phyloP scores from a whole-genome alignment of 257 asterid genomes.

The Oldenlandia corymbosa region DNA sequence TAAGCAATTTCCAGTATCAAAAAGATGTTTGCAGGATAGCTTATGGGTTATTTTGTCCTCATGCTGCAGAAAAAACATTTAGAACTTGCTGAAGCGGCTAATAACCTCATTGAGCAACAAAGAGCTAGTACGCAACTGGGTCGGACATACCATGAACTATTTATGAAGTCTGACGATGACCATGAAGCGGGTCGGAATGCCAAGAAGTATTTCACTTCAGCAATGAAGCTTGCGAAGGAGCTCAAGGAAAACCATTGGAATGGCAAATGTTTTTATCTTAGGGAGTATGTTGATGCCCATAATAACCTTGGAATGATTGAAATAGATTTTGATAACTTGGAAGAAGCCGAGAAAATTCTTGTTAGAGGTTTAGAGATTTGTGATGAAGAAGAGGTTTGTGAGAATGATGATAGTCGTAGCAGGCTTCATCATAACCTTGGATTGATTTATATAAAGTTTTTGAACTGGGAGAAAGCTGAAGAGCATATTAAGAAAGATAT shows the following conservation, averaged over 20 bases:
- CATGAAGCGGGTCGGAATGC: constrained; percentile 61
- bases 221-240: constrained; percentile 63
- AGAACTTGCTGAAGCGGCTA: constrained; percentile 64
- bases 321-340: constrained; percentile 74
- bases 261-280: constrained; percentile 38
- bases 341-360: constrained; percentile 64
- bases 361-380: constrained; percentile 62
- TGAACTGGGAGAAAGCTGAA: constrained; percentile 67
- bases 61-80: constrained; percentile 71
- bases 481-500: constrained; percentile 72
- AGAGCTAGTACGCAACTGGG: constrained; percentile 98
- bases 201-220: constrained; percentile 60
- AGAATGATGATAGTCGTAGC: constrained; percentile 68
- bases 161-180: constrained; percentile 70
- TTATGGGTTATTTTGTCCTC: background rate
- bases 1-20: background rate
- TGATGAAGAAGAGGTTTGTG: constrained; percentile 81
- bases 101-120: constrained; percentile 80
- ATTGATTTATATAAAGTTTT: constrained; percentile 62
- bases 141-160: constrained; percentile 86
- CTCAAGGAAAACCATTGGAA: constrained; percentile 43
- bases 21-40: background rate
- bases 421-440: constrained; percentile 99
- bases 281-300: constrained; percentile 87
- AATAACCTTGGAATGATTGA: constrained; percentile 95